Base-by-base conservation (phyloP, 2,329 filamentous ascomycete species). In the Fusarium paranaense region DNA sequence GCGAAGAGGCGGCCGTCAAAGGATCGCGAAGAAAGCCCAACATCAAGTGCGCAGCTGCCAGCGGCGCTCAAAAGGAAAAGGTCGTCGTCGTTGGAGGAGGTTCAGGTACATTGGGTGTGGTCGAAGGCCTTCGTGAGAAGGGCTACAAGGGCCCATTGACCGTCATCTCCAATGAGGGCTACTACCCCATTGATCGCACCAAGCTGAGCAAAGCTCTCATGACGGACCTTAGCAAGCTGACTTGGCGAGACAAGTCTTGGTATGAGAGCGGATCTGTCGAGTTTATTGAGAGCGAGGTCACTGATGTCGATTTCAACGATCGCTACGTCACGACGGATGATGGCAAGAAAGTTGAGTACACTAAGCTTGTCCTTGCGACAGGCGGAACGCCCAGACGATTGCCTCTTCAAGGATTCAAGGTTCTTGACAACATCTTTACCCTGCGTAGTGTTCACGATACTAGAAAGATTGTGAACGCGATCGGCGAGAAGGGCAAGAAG, bases 181-280 rank as follows among this genome's bases (percentile, higher is more conserved):
- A 97, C 81, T 88, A 93, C 37, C 95, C 95, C 35, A 95, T 98
- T 78, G 97, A 99, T 85, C 91, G 97, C 22, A 95, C 97, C 13
- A 98, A 98, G 87, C 89, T 99, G 47, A 98, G 95, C 80, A 99
- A 99, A 84, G 95, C 96, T 0, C 87, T 99, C 14, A 89, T 98
- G 71, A 90, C 94, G 8, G 96, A 99, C 80, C 83, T 91, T 2
- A 88, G 89, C 52, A 98, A 97, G 84, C 85, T 98, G 50, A 91
- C 93, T 47, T 93, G 92, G 88, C 90, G 97, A 70, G 89, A 94
- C 62, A 88, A 91, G 72, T 90, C 92, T 37, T 98, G 94, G 89
- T 98, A 94, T 83, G 91, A 91, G 66, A 84, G 84, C 11, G 90
- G 86, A 18, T 86, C 85, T 18, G 85, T 93, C 13, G 85, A 89